A percentile compares a stretch with the other conserved stretches of the same genome.
Evolutionary conservation across 179 eudicot genomes (phyloP).

Genomic region (Camellia oleifera): DNA sequence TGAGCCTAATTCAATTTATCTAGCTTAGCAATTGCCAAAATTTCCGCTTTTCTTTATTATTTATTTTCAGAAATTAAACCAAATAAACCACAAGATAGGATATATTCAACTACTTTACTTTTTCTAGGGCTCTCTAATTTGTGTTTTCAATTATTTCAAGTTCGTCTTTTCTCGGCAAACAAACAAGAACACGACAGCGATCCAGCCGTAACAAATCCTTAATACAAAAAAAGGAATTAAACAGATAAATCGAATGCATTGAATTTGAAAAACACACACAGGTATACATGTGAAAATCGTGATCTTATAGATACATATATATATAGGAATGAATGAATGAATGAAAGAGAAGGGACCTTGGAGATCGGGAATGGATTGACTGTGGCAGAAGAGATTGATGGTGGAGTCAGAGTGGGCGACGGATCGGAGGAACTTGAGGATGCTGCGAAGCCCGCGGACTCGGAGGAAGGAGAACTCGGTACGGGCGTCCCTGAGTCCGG

Average conservation of each 20-base stretch:
- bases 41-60: no score
- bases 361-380: conserved; percentile 66
- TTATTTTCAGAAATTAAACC: background rate
- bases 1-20: background rate
- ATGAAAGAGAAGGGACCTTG: conserved; percentile 42
- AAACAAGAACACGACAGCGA: background rate
- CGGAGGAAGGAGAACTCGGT: conserved; percentile 92
- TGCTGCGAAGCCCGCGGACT: conserved; percentile 65
- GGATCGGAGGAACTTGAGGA: conserved; percentile 86
- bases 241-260: background rate
- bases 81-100: background rate
- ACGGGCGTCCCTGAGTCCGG: conserved; percentile 73
- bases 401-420: conserved; percentile 62
- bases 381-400: conserved; percentile 63
- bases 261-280: background rate
- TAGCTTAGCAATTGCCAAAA: background rate
- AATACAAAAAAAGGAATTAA: background rate
- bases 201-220: background rate
- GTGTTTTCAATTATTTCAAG: background rate
- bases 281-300: background rate
- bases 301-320: background rate
- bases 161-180: background rate
- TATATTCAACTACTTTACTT: background rate
- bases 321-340: background rate
- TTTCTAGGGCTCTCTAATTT: background rate